A percentile compares a stretch with the other conserved stretches of the same genome.
Evolutionary conservation across 345 rosid genomes (phyloP).

Genomic region (Citrus sinensis): DVS_A1.0 CM039168.1:1623501-1624000

Average conservation of each 20-base stretch:
- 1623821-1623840: conserved; percentile 76
- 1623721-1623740: conserved; percentile 66
- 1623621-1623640: background rate
- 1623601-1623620: background rate
- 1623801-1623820: conserved; percentile 36
- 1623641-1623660: background rate
- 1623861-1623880: conserved; percentile 68
- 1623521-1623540: background rate
- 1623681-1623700: conserved; percentile 81
- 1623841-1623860: conserved; percentile 53
- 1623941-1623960: conserved; percentile 73
- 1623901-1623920: conserved; percentile 71
- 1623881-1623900: conserved; percentile 59
- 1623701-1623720: conserved; percentile 57
- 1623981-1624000: conserved; percentile 63
- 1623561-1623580: background rate
- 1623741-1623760: conserved; percentile 78
- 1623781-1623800: conserved; percentile 51
- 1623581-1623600: background rate
- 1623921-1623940: conserved; percentile 75
- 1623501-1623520: background rate
- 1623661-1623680: background rate
- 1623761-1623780: conserved; percentile 82
- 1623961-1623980: conserved; percentile 93
- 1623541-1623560: background rate